These are phyloP conservation scores for Corymbia calophylla DNA, from an alignment of 441 rosid species.

Conservation along the genomic window DNA sequence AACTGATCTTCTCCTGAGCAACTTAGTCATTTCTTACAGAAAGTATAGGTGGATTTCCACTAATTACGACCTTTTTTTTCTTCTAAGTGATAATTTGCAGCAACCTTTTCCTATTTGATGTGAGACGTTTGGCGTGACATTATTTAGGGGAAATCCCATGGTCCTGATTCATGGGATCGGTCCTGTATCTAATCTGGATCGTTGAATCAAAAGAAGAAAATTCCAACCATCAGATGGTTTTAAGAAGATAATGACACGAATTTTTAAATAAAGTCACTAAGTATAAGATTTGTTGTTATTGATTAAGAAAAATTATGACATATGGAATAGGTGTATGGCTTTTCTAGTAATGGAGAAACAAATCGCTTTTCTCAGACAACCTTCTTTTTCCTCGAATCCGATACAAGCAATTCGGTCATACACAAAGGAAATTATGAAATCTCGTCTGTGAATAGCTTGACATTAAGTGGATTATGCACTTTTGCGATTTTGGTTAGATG, in stretches of 20 bases:
- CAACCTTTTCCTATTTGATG: background rate
- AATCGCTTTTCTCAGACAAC: background rate
- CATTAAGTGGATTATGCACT: background rate
- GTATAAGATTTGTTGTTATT: background rate
- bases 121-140: background rate
- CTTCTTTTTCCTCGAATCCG: background rate
- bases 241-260: background rate
- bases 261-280: background rate
- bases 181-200: background rate
- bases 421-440: background rate
- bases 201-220: background rate
- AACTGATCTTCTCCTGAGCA: background rate
- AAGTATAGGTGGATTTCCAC: background rate
- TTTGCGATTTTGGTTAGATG: background rate
- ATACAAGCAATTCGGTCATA: background rate
- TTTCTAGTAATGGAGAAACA: background rate
- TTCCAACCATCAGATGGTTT: background rate
- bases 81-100: background rate
- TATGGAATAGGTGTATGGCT: background rate
- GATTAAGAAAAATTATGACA: background rate
- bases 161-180: background rate
- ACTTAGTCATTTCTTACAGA: background rate
- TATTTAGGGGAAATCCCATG: background rate
- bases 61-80: background rate
- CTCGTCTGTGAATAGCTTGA: background rate